A percentile compares a stretch with the other conserved stretches of the same genome.
phyloP scores from a whole-genome alignment of 2,329 filamentous ascomycete species.

The Pestalotiopsis sp. region DNA sequence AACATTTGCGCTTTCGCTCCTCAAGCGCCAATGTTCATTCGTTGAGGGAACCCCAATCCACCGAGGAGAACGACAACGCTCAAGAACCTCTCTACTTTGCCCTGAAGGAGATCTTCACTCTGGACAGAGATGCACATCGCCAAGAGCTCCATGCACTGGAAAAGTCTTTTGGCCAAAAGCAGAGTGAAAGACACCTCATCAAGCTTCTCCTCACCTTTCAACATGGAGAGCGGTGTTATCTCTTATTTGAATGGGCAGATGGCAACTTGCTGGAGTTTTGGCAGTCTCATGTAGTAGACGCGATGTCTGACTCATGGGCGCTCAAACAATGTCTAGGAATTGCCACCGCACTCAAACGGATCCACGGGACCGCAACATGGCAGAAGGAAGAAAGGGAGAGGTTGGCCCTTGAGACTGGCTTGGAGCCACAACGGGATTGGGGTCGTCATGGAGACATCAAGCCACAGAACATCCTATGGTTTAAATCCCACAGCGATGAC shows the following conservation, averaged over 20 bases:
- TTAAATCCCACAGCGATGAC: slow-evolving; percentile 11
- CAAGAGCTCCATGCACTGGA: slow-evolving; percentile 5
- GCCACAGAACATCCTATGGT: slow-evolving; percentile 28
- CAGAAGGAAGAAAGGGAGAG: neutral
- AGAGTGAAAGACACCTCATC: slow-evolving; percentile 8
- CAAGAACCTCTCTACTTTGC: neutral
- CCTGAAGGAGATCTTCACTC: neutral
- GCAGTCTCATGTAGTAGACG: neutral
- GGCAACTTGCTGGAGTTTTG: slow-evolving; percentile 18
- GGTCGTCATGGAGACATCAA: slow-evolving; percentile 19
- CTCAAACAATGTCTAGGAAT: slow-evolving; percentile 6
- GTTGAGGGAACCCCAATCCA: too few relatives aligned
- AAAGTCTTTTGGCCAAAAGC: neutral
- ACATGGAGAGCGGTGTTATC: slow-evolving; percentile 12
- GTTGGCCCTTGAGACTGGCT: neutral
- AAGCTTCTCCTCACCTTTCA: slow-evolving; percentile 18
- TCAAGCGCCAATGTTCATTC: too few relatives aligned
- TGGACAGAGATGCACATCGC: neutral
- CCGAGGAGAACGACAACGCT: too few relatives aligned
- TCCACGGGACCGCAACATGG: slow-evolving; percentile 10
- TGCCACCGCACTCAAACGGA: slow-evolving; percentile 3
- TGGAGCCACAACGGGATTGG: neutral
- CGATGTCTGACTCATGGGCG: neutral
- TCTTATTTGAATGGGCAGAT: slow-evolving; percentile 22
- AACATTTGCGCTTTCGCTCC: neutral